These are phyloP conservation scores for Hibiscus trionum DNA, from an alignment of 345 rosid genomes.

Conservation along the genomic window DNA sequence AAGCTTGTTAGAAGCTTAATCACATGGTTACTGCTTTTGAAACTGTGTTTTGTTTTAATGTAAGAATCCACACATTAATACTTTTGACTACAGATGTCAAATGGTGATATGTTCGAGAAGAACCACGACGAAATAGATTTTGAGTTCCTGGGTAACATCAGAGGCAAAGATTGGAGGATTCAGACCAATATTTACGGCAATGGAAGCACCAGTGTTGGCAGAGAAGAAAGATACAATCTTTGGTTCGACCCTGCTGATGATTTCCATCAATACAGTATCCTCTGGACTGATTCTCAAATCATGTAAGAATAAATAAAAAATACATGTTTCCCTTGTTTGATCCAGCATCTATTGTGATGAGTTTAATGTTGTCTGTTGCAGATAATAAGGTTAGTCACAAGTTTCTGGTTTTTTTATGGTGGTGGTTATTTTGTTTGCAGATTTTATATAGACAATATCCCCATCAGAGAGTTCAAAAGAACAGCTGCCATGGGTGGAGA, in stretches of 20 bases:
- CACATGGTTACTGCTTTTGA: not conserved
- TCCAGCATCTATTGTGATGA: too few relatives aligned
- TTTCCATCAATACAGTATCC: constrained; percentile 83
- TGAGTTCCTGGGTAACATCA: constrained; percentile 93
- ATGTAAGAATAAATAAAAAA: constrained; percentile 40
- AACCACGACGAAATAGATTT: constrained; percentile 98
- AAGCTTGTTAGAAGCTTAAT: not conserved
- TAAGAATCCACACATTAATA: not conserved
- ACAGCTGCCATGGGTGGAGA: constrained; percentile 68
- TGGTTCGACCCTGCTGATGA: constrained; percentile 98
- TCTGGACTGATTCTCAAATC: constrained; percentile 90
- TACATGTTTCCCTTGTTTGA: too few relatives aligned
- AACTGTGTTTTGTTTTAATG: not conserved
- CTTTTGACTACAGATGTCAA: constrained; percentile 60
- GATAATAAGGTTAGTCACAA: not conserved
- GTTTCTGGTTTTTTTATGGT: not conserved
- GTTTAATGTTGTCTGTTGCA: too few relatives aligned
- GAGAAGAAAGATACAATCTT: constrained; percentile 92
- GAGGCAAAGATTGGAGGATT: constrained; percentile 99
- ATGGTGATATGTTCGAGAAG: constrained; percentile 86
- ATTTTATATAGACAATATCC: constrained; percentile 73
- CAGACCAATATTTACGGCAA: constrained; percentile 94
- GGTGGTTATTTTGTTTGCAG: constrained; percentile 26
- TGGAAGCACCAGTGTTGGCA: constrained; percentile 81
- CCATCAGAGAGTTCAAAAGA: constrained; percentile 72